phyloP scores from a whole-genome alignment of 2,329 filamentous ascomycete genomes.

The Ophiosphaerella herpotricha region DNA sequence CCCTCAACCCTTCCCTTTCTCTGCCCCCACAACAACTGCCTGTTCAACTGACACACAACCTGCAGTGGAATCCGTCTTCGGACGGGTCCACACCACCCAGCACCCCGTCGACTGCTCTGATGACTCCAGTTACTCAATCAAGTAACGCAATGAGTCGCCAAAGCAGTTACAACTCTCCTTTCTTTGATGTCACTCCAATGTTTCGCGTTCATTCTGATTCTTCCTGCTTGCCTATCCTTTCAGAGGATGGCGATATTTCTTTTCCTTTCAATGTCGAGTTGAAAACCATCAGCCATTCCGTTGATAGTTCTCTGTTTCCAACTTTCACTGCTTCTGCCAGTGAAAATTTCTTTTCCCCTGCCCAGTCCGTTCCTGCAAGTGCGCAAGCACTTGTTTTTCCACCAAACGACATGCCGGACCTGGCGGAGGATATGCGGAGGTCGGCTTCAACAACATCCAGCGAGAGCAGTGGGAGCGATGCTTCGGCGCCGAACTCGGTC shows the following conservation, averaged over 20 bases:
- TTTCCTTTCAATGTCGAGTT: conserved; percentile 42
- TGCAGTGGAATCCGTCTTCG: conserved; percentile 39
- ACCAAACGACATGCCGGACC: conserved; percentile 35
- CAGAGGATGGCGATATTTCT: conserved; percentile 42
- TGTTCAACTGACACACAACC: conserved; percentile 36
- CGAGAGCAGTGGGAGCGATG: conserved; percentile 49
- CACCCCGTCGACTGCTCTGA: conserved; percentile 43
- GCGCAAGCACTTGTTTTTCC: conserved; percentile 39
- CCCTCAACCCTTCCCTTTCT: conserved; percentile 26
- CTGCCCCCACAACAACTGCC: conserved; percentile 28
- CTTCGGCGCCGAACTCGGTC: conserved; percentile 50
- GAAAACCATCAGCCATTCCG: conserved; percentile 37
- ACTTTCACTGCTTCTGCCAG: conserved; percentile 43
- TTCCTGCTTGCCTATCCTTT: conserved; percentile 43
- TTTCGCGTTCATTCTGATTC: conserved; percentile 50
- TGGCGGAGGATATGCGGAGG: conserved; percentile 56
- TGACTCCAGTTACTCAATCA: conserved; percentile 45
- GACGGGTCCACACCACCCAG: conserved; percentile 44
- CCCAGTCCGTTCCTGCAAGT: conserved; percentile 38
- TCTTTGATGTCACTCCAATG: conserved; percentile 50
- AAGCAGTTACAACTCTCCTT: conserved; percentile 49
- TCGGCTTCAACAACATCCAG: conserved; percentile 49
- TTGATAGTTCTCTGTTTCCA: conserved; percentile 39
- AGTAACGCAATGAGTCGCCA: conserved; percentile 52
- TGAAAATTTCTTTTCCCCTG: conserved; percentile 42